A percentile compares a stretch with the other conserved stretches of the same genome.
These are phyloP conservation scores for Ascochyta rabiei DNA, from an alignment of 2,329 filamentous ascomycete species.

Conservation along the genomic window DNA sequence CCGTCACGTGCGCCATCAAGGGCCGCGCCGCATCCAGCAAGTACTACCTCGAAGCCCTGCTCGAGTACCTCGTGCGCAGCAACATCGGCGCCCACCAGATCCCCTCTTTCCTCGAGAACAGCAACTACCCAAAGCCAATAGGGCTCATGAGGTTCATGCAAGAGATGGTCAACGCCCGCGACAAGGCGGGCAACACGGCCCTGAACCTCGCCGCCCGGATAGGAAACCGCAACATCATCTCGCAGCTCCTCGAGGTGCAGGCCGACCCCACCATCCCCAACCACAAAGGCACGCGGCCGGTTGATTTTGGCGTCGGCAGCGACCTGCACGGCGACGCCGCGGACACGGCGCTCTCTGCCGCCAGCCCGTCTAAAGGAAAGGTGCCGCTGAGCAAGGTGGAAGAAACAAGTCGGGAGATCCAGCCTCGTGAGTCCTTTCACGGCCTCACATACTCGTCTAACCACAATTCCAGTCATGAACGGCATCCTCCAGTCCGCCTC, in stretches of 20 bases:
- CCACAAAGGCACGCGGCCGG: constrained; percentile 81
- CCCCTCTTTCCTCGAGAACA: constrained; percentile 56
- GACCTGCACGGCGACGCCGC: constrained; percentile 57
- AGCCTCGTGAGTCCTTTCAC: constrained; percentile 67
- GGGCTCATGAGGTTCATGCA: constrained; percentile 92
- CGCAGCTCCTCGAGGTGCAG: constrained; percentile 93
- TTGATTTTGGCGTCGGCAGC: constrained; percentile 92
- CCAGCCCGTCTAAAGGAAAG: constrained; percentile 47
- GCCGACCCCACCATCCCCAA: constrained; percentile 93
- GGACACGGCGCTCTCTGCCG: constrained; percentile 44
- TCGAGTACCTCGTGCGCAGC: constrained; percentile 93
- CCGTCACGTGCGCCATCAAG: constrained; percentile 93
- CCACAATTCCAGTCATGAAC: constrained; percentile 66
- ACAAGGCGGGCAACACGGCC: constrained; percentile 92
- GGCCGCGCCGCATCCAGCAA: constrained; percentile 89
- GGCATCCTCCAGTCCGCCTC: constrained; percentile 81
- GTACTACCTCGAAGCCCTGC: constrained; percentile 91
- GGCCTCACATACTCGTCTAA: background rate
- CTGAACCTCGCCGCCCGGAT: constrained; percentile 93
- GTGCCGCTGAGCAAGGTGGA: constrained; percentile 57
- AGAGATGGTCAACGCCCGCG: constrained; percentile 94
- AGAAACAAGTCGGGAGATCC: constrained; percentile 80
- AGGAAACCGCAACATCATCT: constrained; percentile 91
- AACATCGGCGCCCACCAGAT: constrained; percentile 44
- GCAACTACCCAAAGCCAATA: constrained; percentile 69